phyloP scores from a whole-genome alignment of 2,329 filamentous ascomycete species.

The Cylindrodendrum hubeiense region DNA sequence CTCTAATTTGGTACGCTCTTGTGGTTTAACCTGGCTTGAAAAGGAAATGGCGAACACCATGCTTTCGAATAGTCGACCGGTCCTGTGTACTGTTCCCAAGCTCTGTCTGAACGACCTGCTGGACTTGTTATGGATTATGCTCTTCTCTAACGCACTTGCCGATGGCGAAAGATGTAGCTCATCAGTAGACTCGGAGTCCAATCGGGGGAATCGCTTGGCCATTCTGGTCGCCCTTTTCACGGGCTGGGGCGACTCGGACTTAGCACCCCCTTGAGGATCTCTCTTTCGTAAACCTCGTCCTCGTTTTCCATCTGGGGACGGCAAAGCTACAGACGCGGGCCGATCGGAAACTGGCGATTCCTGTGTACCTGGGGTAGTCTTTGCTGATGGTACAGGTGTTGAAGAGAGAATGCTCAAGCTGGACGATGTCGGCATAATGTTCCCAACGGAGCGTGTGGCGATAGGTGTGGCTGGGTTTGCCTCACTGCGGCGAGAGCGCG shows the following conservation, averaged over 20 bases:
- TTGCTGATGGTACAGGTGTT: constrained; percentile 54
- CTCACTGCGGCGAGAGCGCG: constrained; percentile 39
- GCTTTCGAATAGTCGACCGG: constrained; percentile 71
- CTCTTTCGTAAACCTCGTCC: constrained; percentile 35
- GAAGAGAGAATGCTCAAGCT: constrained; percentile 55
- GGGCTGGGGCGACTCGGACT: constrained; percentile 46
- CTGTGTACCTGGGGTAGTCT: constrained; percentile 52
- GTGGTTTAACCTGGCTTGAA: constrained; percentile 56
- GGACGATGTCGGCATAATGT: constrained; percentile 47
- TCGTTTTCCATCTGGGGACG: constrained; percentile 38
- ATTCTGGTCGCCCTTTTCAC: constrained; percentile 34
- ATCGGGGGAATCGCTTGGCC: constrained; percentile 42
- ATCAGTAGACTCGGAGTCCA: constrained; percentile 61
- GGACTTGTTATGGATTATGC: constrained; percentile 46
- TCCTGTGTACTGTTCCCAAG: constrained; percentile 42
- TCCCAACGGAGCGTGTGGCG: constrained; percentile 25
- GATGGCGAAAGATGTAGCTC: constrained; percentile 59
- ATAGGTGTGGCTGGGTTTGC: constrained; percentile 40
- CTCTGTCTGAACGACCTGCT: constrained; percentile 45
- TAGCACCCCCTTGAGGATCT: constrained; percentile 28
- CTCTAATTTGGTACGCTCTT: constrained; percentile 62
- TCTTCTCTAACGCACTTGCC: constrained; percentile 53
- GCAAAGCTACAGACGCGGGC: constrained; percentile 36
- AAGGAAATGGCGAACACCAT: constrained; percentile 94
- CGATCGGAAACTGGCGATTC: constrained; percentile 45